Percentiles rank a stretch among this genome's conserved stretches.
These are phyloP conservation scores for Fusarium xyrophilum DNA, from an alignment of 2,329 filamentous ascomycete genomes.

Conservation along the genomic window DNA sequence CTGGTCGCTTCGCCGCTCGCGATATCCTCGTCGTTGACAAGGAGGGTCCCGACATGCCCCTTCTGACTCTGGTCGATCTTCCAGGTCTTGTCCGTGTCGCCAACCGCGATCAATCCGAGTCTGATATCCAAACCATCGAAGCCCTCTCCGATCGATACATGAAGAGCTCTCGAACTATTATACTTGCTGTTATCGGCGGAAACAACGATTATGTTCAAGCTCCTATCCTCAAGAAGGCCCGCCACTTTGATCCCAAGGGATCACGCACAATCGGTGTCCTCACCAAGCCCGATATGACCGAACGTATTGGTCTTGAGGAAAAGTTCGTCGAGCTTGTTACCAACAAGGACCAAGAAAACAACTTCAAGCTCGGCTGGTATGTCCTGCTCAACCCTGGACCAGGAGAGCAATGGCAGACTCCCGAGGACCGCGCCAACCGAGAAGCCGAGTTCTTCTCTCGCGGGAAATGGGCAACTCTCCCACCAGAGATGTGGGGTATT, in stretches of 20 bases:
- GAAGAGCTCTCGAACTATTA: constrained; percentile 62
- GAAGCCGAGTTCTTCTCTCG: constrained; percentile 58
- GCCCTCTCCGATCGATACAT: constrained; percentile 61
- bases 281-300: constrained; percentile 61
- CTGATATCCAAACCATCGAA: constrained; percentile 61
- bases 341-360: constrained; percentile 58
- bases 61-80: constrained; percentile 68
- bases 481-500: constrained; percentile 57
- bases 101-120: constrained; percentile 59
- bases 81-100: constrained; percentile 64
- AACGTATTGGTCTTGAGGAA: constrained; percentile 60
- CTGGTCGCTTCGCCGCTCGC: constrained; percentile 58
- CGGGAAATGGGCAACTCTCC: constrained; percentile 57
- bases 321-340: constrained; percentile 62
- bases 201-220: constrained; percentile 63
- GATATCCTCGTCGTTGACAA: constrained; percentile 67
- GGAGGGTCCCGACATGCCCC: constrained; percentile 63
- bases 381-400: constrained; percentile 59
- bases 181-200: constrained; percentile 62
- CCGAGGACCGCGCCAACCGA: constrained; percentile 50
- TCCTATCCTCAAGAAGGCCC: constrained; percentile 58
- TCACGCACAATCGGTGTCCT: constrained; percentile 59
- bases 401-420: constrained; percentile 53
- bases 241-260: constrained; percentile 58
- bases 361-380: constrained; percentile 61